Percentiles rank a stretch among this genome's conserved stretches.
Evolutionary conservation across 2,329 filamentous ascomycete species (phyloP).

Genomic region (Ceratocystis cacaofunesta): DNA sequence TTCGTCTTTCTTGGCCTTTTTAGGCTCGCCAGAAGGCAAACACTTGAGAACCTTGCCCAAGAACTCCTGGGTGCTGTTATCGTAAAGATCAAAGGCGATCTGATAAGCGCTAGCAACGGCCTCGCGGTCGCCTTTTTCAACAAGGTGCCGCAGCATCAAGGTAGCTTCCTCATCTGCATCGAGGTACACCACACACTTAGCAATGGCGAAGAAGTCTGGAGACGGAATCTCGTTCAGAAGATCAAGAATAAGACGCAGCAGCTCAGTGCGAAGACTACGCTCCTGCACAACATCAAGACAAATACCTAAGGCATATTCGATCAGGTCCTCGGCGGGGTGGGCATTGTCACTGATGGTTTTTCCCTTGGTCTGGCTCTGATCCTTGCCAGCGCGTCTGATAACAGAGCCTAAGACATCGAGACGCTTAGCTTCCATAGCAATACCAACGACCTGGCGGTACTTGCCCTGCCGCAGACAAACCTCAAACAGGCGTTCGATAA

Average conservation of each 20-base stretch:
- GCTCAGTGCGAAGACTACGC: constrained; percentile 66
- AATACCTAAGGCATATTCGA: constrained; percentile 91
- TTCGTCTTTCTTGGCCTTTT: constrained; percentile 31
- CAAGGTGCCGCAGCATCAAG: constrained; percentile 65
- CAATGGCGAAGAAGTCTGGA: constrained; percentile 95
- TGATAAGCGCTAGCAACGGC: constrained; percentile 85
- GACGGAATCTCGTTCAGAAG: constrained; percentile 84
- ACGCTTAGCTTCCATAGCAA: constrained; percentile 88
- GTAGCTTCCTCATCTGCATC: constrained; percentile 85
- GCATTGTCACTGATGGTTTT: constrained; percentile 36
- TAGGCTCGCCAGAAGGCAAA: constrained; percentile 43
- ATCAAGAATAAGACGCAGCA: constrained; percentile 81
- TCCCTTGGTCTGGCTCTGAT: constrained; percentile 49
- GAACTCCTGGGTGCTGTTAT: constrained; percentile 97
- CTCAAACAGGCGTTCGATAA: constrained; percentile 84
- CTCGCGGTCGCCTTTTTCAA: constrained; percentile 61
- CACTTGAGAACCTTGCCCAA: constrained; percentile 75
- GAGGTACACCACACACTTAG: constrained; percentile 92
- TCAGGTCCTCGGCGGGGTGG: constrained; percentile 69
- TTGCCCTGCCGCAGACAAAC: constrained; percentile 72
- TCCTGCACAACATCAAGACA: constrained; percentile 98
- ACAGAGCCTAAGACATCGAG: constrained; percentile 73
- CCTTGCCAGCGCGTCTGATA: constrained; percentile 77
- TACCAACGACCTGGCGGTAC: constrained; percentile 92
- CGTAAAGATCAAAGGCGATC: constrained; percentile 94